Base-by-base conservation (phyloP, 2,329 filamentous ascomycete species). In the Massarina eburnea region DNA sequence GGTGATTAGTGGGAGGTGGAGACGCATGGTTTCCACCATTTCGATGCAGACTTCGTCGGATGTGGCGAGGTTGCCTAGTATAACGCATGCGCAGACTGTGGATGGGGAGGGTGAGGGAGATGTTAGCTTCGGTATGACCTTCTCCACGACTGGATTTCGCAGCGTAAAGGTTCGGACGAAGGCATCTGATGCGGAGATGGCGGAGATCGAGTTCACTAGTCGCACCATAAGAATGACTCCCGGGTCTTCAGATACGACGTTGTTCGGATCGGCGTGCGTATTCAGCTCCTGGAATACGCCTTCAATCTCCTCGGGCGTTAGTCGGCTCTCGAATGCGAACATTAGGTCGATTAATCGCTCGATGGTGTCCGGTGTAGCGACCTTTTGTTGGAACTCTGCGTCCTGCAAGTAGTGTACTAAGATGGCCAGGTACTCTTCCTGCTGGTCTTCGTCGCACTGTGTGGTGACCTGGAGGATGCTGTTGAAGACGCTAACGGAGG, bases 51-150 rank as follows among this genome's bases (percentile, higher is more conserved):
- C 54, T 39, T 61, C 46, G 34, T 71, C 67, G 2, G 66, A 66
- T 43, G 67, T 67, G 5, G 67, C 67, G 21, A 71, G 45, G 34
- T 71, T 71, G 3, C 68, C 69, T n/a, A 71, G 61, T 36, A 68
- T 64, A 30, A 71, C 62, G 41, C 66, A 71, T 24, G 61, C 58
- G 34, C 61, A 70, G 27, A 70, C 63, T 1, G 56, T 62, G 5
- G 59, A 66, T 30, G 62, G 67, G 3, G 52, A 51, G 33, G 43
- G 42, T 37, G 45, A 46, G 27, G 52, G 38, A 14, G 52, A 50
- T 15, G 52, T 45, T 18, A 68, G 35, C 30, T 60, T 66, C 3
- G 62, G 51, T 34, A 52, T 58, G 9, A 67, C 38, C 24, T 58
- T 61, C 29, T 61, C 55, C 8, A 68, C 53, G 8, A 66, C 52